These are phyloP conservation scores for Mimosa bimucronata DNA, from an alignment of 306 rosid genomes.

Conservation along the genomic window DNA sequence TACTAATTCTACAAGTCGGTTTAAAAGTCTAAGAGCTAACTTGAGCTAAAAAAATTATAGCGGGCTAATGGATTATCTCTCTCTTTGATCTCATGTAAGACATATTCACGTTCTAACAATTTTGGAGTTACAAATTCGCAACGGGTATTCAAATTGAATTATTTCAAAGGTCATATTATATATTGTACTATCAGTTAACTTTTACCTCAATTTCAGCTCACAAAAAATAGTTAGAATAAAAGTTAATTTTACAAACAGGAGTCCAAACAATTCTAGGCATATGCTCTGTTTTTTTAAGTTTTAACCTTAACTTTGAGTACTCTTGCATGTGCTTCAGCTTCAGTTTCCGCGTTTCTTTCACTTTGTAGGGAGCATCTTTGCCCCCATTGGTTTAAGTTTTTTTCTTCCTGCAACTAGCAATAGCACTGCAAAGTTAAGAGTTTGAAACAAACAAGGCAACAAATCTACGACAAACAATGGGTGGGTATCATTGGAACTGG, in stretches of 20 bases:
- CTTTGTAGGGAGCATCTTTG: not conserved
- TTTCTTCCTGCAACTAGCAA: not conserved
- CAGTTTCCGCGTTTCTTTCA: not conserved
- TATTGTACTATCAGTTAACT: not conserved
- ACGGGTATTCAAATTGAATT: too few species aligned
- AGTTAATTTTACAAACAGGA: too few species aligned
- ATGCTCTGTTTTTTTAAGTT: not conserved
- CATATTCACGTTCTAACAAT: too few species aligned
- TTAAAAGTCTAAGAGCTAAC: too few species aligned
- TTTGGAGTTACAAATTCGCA: too few species aligned
- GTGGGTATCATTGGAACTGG: not conserved
- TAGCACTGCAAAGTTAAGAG: not conserved
- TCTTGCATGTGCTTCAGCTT: not conserved
- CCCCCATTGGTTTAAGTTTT: not conserved
- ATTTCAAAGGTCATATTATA: too few species aligned
- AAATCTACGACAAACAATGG: not conserved
- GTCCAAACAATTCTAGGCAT: too few species aligned
- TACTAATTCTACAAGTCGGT: too few species aligned
- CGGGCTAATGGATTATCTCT: too few species aligned
- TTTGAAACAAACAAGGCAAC: not conserved
- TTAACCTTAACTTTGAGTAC: not conserved
- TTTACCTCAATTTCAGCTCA: not conserved
- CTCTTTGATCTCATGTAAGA: too few species aligned
- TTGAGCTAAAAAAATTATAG: too few species aligned
- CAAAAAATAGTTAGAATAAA: too few species aligned